Percentiles rank a stretch among this genome's conserved stretches.
phyloP scores from a whole-genome alignment of 352 stramenopile species.

The Albugo candida region DNA sequence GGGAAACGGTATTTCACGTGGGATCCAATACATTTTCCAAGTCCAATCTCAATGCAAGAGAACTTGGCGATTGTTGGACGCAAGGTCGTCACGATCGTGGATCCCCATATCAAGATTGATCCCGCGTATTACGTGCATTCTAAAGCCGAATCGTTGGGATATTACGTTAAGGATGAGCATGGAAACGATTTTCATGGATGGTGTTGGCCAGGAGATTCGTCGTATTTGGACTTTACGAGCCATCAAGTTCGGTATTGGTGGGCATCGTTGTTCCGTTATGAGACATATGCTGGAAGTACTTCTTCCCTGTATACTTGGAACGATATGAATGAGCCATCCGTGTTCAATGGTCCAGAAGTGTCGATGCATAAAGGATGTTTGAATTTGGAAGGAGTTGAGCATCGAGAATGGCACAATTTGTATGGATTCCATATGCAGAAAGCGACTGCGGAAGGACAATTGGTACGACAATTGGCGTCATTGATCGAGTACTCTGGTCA shows the following conservation, averaged over 20 bases:
- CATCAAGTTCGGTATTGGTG: conserved; percentile 89
- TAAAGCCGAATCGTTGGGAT: conserved; percentile 57
- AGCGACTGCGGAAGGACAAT: conserved; percentile 87
- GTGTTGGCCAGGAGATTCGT: conserved; percentile 98
- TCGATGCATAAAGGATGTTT: conserved; percentile 90
- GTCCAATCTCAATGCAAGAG: conserved; percentile 90
- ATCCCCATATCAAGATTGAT: conserved; percentile 98
- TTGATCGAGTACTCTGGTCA: conserved; percentile 13
- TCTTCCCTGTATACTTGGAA: conserved; percentile 96
- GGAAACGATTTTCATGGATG: conserved; percentile 96
- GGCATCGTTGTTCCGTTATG: conserved; percentile 88
- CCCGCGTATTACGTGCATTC: conserved; percentile 85
- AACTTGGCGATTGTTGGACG: conserved; percentile 78
- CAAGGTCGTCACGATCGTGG: conserved; percentile 98
- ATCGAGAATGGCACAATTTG: conserved; percentile 99
- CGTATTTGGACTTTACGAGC: conserved; percentile 96
- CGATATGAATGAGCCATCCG: conserved; percentile 99
- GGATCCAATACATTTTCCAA: conserved; percentile 91
- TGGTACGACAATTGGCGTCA: conserved; percentile 42
- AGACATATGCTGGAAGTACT: conserved; percentile 87
- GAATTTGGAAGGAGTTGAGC: conserved; percentile 87
- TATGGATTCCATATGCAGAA: conserved; percentile 97
- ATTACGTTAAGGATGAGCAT: conserved; percentile 94
- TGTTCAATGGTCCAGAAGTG: conserved; percentile 99
- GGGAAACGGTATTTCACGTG: conserved; percentile 97